Percentiles rank a stretch among this genome's conserved stretches.
phyloP scores from a whole-genome alignment of 2,329 filamentous ascomycete species.

The Rhytidhysteron rufulum region DNA sequence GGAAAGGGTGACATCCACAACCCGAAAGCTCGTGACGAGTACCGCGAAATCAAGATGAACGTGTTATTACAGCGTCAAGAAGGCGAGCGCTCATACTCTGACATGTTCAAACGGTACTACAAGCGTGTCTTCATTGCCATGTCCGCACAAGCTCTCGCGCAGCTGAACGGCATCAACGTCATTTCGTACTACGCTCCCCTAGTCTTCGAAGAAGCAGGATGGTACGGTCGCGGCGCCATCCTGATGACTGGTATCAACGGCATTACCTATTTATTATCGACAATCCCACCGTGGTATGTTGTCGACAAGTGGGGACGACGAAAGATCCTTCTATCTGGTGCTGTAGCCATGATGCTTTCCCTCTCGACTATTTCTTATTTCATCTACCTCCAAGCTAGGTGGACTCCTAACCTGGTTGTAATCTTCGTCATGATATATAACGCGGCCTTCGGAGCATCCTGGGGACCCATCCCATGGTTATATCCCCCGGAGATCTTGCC shows the following conservation, averaged over 20 bases:
- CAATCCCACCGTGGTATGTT: slow-evolving; percentile 94
- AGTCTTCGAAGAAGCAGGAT: slow-evolving; percentile 96
- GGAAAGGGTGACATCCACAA: slow-evolving; percentile 95
- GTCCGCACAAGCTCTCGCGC: slow-evolving; percentile 93
- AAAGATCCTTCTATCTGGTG: slow-evolving; percentile 83
- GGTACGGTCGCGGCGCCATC: slow-evolving; percentile 83
- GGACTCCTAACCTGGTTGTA: slow-evolving; percentile 81
- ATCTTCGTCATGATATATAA: slow-evolving; percentile 98
- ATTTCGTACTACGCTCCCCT: slow-evolving; percentile 98
- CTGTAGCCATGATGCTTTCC: slow-evolving; percentile 82
- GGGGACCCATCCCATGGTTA: slow-evolving; percentile 97
- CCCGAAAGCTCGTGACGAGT: slow-evolving; percentile 87
- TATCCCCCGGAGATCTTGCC: slow-evolving; percentile 99
- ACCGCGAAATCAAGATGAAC: slow-evolving; percentile 98
- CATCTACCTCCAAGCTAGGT: slow-evolving; percentile 76
- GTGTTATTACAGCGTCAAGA: slow-evolving; percentile 91
- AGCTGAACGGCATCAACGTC: slow-evolving; percentile 98
- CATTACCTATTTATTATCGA: slow-evolving; percentile 85
- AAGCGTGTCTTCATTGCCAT: slow-evolving; percentile 97
- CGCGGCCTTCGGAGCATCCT: slow-evolving; percentile 92
- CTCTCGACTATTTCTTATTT: slow-evolving; percentile 92
- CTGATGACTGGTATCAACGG: slow-evolving; percentile 97
- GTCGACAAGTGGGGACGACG: slow-evolving; percentile 90
- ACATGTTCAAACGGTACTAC: slow-evolving; percentile 93
- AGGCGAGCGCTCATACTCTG: slow-evolving; percentile 82